Base-by-base conservation (phyloP, 441 rosid species). In the Sinapis alba region DNA sequence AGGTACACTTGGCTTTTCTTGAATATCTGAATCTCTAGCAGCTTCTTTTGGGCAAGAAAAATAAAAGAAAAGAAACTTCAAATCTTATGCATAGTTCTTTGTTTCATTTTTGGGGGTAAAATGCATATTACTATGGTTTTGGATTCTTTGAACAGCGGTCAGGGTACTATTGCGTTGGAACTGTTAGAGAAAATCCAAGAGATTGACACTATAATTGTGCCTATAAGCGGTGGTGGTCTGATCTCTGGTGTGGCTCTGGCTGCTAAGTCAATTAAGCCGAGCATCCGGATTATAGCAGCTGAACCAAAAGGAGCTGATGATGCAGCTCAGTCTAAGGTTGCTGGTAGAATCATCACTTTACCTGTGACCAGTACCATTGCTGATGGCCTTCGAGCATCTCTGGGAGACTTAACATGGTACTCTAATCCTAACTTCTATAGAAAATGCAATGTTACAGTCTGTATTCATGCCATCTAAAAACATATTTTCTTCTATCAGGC, bases 211-310 rank as follows among this genome's bases (percentile, higher is more conserved):
- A 85, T 94, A 71, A 67, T 94, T 54, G 95, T 85, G 75, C 98
- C 97, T 8, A 94, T 90, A 71, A 94, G 98, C 50, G 97, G 98
- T 7, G 97, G 97, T 43, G 95, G 97, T 51, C 77, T 89, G 83
- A 90, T 89, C 75, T 90, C 97, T 26, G 97, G 97, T 73, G 91
- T 92, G 81, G 88, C 98, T n/a, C 72, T 94, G 81, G 94, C 97
- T 69, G 94, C 98, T 36, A 94, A 94, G 82, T 83, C 97, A 9
- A 80, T 92, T 65, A 92, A 94, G 82, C 98, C 97, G 4, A 85
- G 82, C 59, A 79, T 94, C 70, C 86, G 84, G 75, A 65, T 92
- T 83, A 84, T 94, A 59, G 98, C 95, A 6, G 97, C 97, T 36
- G 98, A 94, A 80, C 97, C 98, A 4, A 80, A 28, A 76, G 97